Conservation (phyloP, 352 stramenopile species). For the Hyaloperonospora brassicae region DNA sequence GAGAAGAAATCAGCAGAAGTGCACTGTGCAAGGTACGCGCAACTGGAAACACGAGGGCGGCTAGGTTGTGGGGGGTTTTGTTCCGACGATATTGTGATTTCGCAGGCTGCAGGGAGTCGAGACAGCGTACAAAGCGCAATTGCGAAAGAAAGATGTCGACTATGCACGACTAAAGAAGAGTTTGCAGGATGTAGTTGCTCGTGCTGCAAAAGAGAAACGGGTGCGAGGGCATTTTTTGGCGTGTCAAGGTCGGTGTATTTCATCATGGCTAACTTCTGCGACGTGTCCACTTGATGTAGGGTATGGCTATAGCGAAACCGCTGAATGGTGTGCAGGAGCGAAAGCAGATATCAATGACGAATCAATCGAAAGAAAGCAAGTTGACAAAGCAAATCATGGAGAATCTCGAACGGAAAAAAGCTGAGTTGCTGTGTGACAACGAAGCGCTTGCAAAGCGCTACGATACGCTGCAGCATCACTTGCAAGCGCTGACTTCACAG, state of each 20-base stretch:
- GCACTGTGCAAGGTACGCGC: conserved; percentile 41
- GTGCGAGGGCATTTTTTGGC: conserved; percentile 17
- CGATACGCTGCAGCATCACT: conserved; percentile 41
- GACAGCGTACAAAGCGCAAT: conserved; percentile 63
- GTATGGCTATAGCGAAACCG: conserved; percentile 34
- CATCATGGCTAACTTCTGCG: not conserved
- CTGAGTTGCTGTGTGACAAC: conserved; percentile 58
- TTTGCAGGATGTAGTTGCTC: conserved; percentile 45
- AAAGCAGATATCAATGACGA: conserved; percentile 23
- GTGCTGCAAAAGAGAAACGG: conserved; percentile 48
- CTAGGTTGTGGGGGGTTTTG: not conserved
- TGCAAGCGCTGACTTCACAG: conserved; percentile 57
- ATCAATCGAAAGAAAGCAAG: conserved; percentile 48
- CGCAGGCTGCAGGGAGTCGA: conserved; percentile 60
- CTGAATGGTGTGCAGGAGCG: conserved; percentile 38
- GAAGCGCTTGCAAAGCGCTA: conserved; percentile 51
- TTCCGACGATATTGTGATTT: not conserved
- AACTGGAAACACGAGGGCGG: not conserved
- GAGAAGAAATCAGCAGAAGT: conserved; percentile 69
- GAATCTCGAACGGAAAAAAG: conserved; percentile 53
- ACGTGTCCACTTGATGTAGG: conserved; percentile 14
- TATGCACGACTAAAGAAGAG: conserved; percentile 68
- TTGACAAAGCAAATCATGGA: conserved; percentile 55
- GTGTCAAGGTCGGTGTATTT: not conserved
- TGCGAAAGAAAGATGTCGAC: conserved; percentile 66